phyloP scores from a whole-genome alignment of 2,329 filamentous ascomycete species.

The Hymenoscyphus repandus region DNA sequence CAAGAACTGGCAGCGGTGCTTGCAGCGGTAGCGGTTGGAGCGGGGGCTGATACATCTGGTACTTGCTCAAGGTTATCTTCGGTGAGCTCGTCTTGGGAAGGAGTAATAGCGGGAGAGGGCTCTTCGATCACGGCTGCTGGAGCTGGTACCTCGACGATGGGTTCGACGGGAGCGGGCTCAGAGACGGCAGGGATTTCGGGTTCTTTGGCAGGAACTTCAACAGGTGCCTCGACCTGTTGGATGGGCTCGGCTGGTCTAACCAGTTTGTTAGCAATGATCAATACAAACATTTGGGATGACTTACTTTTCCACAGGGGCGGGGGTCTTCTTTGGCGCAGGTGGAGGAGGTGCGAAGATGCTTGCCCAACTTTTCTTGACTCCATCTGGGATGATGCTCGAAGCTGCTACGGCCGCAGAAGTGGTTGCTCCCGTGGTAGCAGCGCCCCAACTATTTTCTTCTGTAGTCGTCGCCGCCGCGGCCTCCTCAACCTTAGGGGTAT shows the following conservation, averaged over 20 bases:
- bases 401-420: slow-evolving; percentile 36
- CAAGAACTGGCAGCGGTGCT: slow-evolving; percentile 86
- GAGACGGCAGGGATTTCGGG: slow-evolving; percentile 27
- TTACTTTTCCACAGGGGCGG: slow-evolving; percentile 35
- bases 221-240: slow-evolving; percentile 39
- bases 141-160: slow-evolving; percentile 25
- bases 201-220: slow-evolving; percentile 40
- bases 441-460: slow-evolving; percentile 25
- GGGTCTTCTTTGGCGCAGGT: slow-evolving; percentile 46
- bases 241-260: slow-evolving; percentile 25
- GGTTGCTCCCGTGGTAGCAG: slow-evolving; percentile 32
- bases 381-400: slow-evolving; percentile 34
- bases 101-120: slow-evolving; percentile 51
- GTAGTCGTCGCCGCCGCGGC: slow-evolving; percentile 25
- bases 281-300: slow-evolving; percentile 4
- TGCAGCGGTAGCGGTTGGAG: slow-evolving; percentile 74
- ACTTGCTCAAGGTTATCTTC: slow-evolving; percentile 90
- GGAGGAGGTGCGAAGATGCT: slow-evolving; percentile 65
- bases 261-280: slow-evolving; percentile 21
- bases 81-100: slow-evolving; percentile 78
- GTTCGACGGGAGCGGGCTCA: slow-evolving; percentile 36
- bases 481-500: slow-evolving; percentile 32
- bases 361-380: slow-evolving; percentile 61
- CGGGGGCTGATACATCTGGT: slow-evolving; percentile 72
- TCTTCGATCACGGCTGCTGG: slow-evolving; percentile 23